Evolutionary conservation across 2,329 filamentous ascomycete genomes (phyloP).

Genomic region (Pseudogymnoascus sp.): DNA sequence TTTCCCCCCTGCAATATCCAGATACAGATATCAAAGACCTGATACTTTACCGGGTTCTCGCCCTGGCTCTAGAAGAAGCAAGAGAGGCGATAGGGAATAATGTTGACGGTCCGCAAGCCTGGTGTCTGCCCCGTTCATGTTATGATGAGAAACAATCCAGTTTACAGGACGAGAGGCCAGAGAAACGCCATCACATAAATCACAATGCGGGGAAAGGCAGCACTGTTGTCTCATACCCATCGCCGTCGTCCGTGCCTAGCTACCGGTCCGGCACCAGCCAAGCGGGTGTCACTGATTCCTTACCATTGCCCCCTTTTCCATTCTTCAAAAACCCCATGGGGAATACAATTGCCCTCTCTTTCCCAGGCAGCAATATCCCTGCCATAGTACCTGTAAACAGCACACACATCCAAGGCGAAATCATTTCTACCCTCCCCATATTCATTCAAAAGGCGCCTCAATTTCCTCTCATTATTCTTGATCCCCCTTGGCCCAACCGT

Average conservation of each 20-base stretch:
- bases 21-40: conserved; percentile 19
- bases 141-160: background rate
- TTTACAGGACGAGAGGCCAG: background rate
- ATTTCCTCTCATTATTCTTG: conserved; percentile 64
- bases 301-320: background rate
- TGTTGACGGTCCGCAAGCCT: background rate
- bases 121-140: background rate
- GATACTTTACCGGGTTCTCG: conserved; percentile 22
- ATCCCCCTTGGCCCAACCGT: conserved; percentile 76
- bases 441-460: conserved; percentile 39
- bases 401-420: conserved; percentile 42
- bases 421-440: conserved; percentile 32
- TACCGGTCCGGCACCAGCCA: background rate
- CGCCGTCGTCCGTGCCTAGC: background rate
- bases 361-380: conserved; percentile 10
- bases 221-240: background rate
- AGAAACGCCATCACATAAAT: background rate
- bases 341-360: background rate
- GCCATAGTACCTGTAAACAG: conserved; percentile 36
- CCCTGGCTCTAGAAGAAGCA: conserved; percentile 23
- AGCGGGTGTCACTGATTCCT: background rate
- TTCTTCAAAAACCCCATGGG: background rate
- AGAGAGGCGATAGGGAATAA: background rate
- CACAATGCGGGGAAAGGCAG: background rate
- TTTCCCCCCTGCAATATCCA: background rate